These are phyloP conservation scores for Trichoderma citrinoviride DNA, from an alignment of 2,329 filamentous ascomycete genomes.

Conservation along the genomic window DNA sequence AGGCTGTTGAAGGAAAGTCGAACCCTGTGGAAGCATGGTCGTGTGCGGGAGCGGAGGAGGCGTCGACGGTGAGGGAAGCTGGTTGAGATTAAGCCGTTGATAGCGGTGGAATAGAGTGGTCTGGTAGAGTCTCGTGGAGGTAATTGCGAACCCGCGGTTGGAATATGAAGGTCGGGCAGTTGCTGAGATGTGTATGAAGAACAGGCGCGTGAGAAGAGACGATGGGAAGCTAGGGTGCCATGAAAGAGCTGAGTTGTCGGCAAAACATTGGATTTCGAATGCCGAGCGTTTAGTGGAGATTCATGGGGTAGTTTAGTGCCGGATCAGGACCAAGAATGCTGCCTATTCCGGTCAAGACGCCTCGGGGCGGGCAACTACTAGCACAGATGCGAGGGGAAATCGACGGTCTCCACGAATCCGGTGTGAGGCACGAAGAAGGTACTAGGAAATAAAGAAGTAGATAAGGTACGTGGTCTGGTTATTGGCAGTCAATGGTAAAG, in stretches of 20 bases:
- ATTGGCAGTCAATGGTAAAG: too few relatives aligned
- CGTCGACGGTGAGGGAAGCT: conserved; percentile 33
- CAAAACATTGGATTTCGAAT: not conserved
- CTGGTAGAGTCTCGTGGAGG: conserved; percentile 34
- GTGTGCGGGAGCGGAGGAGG: conserved; percentile 31
- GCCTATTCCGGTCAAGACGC: too few relatives aligned
- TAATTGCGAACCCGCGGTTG: not conserved
- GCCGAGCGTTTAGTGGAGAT: not conserved
- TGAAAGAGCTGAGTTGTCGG: not conserved
- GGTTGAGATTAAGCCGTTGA: conserved; percentile 34
- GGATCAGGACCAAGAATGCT: too few relatives aligned
- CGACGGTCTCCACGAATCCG: too few relatives aligned
- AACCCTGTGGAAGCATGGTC: conserved; percentile 29
- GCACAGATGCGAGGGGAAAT: too few relatives aligned
- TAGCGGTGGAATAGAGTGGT: conserved; percentile 39
- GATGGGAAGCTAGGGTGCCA: not conserved
- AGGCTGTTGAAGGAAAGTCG: conserved; percentile 26
- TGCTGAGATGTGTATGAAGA: not conserved
- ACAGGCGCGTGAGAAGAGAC: not conserved
- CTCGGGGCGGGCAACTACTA: too few relatives aligned
- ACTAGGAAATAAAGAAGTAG: too few relatives aligned
- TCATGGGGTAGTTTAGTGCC: too few relatives aligned
- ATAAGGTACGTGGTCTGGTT: too few relatives aligned
- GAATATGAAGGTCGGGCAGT: not conserved
- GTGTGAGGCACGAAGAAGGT: too few relatives aligned